Conservation (phyloP, 345 rosid species). For the Cochlearia excelsa region DNA sequence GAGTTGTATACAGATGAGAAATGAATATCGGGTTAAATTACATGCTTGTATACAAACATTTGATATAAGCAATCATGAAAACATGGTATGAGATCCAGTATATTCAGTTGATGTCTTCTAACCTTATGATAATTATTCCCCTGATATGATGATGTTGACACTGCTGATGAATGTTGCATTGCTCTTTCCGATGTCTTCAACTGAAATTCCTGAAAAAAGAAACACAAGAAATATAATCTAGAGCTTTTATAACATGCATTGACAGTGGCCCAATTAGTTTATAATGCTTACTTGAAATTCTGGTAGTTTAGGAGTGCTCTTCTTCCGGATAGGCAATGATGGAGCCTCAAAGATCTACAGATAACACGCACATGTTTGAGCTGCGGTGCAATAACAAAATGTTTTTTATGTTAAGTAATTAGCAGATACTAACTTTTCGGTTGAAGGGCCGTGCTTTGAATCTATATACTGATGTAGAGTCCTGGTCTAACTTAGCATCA, state of each 20-base stretch:
- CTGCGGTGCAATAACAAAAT: conserved; percentile 5
- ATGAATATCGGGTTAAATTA: neutral
- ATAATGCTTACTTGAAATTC: conserved; percentile 70
- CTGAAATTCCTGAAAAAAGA: conserved; percentile 67
- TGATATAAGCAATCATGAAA: neutral
- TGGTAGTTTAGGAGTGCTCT: conserved; percentile 75
- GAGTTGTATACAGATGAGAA: conserved; percentile 4
- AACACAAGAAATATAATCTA: conserved; percentile 23
- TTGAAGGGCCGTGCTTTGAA: conserved; percentile 95
- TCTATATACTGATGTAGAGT: conserved; percentile 40
- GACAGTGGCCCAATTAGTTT: conserved; percentile 11
- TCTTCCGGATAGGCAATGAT: conserved; percentile 67
- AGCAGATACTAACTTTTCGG: conserved; percentile 67
- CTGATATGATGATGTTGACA: conserved; percentile 41
- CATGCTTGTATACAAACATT: neutral
- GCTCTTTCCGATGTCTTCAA: conserved; percentile 89
- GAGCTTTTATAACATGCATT: conserved; percentile 4
- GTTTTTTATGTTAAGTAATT: conserved; percentile 6
- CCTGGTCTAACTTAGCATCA: conserved; percentile 42
- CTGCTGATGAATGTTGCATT: conserved; percentile 57
- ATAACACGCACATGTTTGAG: conserved; percentile 29
- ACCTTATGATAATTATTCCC: conserved; percentile 57
- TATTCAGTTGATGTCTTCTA: conserved; percentile 24
- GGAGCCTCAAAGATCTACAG: conserved; percentile 87
- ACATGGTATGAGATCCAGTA: conserved; percentile 1